Percentiles rank a stretch among this genome's conserved stretches.
Conservation (phyloP, 1,284 basidiomycete genomes). For the Boletus semigastroideus region DNA sequence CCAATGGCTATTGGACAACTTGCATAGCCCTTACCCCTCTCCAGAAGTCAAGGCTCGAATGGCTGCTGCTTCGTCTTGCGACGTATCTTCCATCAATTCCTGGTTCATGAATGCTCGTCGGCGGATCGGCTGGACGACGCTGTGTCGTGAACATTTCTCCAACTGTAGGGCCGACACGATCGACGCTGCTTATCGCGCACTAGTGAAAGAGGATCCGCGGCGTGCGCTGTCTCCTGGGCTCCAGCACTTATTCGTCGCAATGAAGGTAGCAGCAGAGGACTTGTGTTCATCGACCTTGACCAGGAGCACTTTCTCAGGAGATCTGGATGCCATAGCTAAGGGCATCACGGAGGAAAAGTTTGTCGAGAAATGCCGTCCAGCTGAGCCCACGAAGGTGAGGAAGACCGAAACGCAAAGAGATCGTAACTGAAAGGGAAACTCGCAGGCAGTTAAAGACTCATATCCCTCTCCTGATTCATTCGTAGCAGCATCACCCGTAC, state of each 20-base stretch:
- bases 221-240: constrained; percentile 26
- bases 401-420: not conserved
- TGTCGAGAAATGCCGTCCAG: not conserved
- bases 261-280: constrained; percentile 34
- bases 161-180: constrained; percentile 40
- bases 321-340: constrained; percentile 28
- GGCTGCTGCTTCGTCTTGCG: constrained; percentile 6
- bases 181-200: constrained; percentile 41
- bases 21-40: constrained; percentile 53
- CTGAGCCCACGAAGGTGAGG: constrained; percentile 4
- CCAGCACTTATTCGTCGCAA: constrained; percentile 33
- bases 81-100: constrained; percentile 34
- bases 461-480: constrained; percentile 17
- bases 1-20: constrained; percentile 42
- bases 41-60: constrained; percentile 24
- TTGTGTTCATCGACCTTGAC: constrained; percentile 34
- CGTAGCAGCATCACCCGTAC: not conserved
- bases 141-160: constrained; percentile 40
- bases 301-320: constrained; percentile 28
- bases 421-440: not conserved
- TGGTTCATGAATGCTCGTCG: constrained; percentile 52
- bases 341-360: constrained; percentile 24
- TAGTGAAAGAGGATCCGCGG: constrained; percentile 33
- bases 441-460: constrained; percentile 5
- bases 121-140: constrained; percentile 51